Conservation (phyloP, 2,329 filamentous ascomycete genomes). For the Botrytis medusae region DNA sequence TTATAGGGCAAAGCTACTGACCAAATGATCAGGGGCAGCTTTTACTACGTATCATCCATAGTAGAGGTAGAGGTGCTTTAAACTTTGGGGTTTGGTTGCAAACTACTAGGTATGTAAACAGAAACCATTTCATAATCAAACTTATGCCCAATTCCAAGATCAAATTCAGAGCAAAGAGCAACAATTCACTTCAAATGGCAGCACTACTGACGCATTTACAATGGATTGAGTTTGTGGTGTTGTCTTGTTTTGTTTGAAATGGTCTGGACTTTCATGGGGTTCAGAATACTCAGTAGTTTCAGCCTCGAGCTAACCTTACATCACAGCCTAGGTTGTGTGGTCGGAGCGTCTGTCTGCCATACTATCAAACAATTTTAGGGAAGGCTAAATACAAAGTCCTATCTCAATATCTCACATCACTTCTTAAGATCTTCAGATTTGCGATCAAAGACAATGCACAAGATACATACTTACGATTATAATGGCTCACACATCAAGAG, state of each 20-base stretch:
- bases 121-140: neutral
- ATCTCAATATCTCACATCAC: neutral
- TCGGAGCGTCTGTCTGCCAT: neutral
- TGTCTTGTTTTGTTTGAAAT: neutral
- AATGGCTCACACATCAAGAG: conserved; percentile 30
- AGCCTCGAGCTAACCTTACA: neutral
- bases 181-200: neutral
- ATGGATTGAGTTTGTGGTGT: neutral
- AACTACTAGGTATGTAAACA: neutral
- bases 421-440: neutral
- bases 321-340: neutral
- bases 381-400: neutral
- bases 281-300: neutral
- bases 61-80: neutral
- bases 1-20: neutral
- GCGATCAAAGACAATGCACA: neutral
- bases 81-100: neutral
- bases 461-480: neutral
- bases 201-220: neutral
- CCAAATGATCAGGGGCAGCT: neutral
- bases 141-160: too few relatives aligned
- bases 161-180: neutral
- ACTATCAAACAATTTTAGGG: neutral
- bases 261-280: neutral
- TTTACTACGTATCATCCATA: neutral